Conservation (phyloP, 257 asterid genomes). For the Sherardia arvensis region DNA sequence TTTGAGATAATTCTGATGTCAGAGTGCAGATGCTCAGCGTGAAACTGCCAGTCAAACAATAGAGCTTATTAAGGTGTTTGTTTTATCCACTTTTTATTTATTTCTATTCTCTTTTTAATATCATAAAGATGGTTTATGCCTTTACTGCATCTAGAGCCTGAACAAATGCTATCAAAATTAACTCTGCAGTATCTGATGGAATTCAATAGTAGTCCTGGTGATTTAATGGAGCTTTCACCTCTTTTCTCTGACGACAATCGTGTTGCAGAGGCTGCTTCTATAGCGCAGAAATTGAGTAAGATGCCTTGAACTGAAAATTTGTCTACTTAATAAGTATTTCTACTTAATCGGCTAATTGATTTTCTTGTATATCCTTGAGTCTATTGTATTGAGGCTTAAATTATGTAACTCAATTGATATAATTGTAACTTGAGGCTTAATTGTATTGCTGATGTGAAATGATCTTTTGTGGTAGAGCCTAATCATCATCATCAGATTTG, state of each 20-base stretch:
- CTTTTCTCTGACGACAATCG: slow-evolving; percentile 97
- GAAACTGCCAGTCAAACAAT: slow-evolving; percentile 97
- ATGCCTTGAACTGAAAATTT: slow-evolving; percentile 12
- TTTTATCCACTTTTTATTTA: slow-evolving; percentile 1
- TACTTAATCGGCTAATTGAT: too few species aligned
- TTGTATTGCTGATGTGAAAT: background rate
- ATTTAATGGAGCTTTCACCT: slow-evolving; percentile 96
- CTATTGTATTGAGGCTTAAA: background rate
- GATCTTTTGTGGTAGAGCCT: background rate
- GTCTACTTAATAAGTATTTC: too few species aligned
- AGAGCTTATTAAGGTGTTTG: slow-evolving; percentile 84
- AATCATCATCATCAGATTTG: background rate
- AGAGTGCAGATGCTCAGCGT: slow-evolving; percentile 99
- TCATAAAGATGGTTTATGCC: background rate
- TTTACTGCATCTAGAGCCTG: too few species aligned
- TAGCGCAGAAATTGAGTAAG: slow-evolving; percentile 97
- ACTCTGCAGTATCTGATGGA: slow-evolving; percentile 91
- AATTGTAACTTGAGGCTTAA: too few species aligned
- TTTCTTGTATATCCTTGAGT: too few species aligned
- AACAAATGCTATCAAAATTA: slow-evolving; percentile 11
- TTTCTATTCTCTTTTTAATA: too few species aligned
- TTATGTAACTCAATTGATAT: background rate
- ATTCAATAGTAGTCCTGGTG: slow-evolving; percentile 98
- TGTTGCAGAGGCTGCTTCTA: slow-evolving; percentile 98
- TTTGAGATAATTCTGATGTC: slow-evolving; percentile 14